Evolutionary conservation across 495 filamentous ascomycete genomes (phyloP).

Genomic region (Hypoxylon crocopeplum): DNA sequence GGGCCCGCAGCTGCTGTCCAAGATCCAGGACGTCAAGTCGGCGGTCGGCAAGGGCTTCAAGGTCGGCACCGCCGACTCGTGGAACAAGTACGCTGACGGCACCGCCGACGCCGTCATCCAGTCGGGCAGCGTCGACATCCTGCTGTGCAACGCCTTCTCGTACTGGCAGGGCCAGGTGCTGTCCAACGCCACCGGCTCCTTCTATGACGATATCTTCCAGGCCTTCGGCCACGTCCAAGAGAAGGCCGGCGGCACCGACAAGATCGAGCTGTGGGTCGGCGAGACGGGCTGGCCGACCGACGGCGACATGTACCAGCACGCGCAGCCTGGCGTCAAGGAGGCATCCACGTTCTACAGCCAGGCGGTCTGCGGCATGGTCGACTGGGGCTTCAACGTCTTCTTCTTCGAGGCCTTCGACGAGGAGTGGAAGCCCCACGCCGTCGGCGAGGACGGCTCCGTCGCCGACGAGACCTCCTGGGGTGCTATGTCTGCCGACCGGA

Average conservation of each 20-base stretch:
- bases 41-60: conserved; percentile 58
- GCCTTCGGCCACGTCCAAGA: conserved; percentile 73
- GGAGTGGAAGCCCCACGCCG: conserved; percentile 76
- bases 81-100: conserved; percentile 81
- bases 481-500: conserved; percentile 68
- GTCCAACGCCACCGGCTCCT: conserved; percentile 68
- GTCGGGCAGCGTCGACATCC: conserved; percentile 64
- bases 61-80: conserved; percentile 80
- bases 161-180: conserved; percentile 80
- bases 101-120: conserved; percentile 71
- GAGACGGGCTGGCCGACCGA: conserved; percentile 69
- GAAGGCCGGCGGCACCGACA: conserved; percentile 59
- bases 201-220: conserved; percentile 76
- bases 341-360: conserved; percentile 69
- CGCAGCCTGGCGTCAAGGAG: conserved; percentile 66
- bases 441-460: conserved; percentile 70
- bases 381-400: conserved; percentile 79
- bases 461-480: conserved; percentile 82
- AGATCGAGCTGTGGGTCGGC: conserved; percentile 74
- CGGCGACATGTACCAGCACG: conserved; percentile 69
- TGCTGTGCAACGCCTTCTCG: conserved; percentile 81
- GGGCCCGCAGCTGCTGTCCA: conserved; percentile 64
- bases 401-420: conserved; percentile 87
- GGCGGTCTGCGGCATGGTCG: conserved; percentile 73
- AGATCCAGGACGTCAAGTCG: conserved; percentile 67